Percentiles rank a stretch among this genome's conserved stretches.
These are phyloP conservation scores for Globisporangium recalcitrans DNA, from an alignment of 352 stramenopile species.

Conservation along the genomic window DNA sequence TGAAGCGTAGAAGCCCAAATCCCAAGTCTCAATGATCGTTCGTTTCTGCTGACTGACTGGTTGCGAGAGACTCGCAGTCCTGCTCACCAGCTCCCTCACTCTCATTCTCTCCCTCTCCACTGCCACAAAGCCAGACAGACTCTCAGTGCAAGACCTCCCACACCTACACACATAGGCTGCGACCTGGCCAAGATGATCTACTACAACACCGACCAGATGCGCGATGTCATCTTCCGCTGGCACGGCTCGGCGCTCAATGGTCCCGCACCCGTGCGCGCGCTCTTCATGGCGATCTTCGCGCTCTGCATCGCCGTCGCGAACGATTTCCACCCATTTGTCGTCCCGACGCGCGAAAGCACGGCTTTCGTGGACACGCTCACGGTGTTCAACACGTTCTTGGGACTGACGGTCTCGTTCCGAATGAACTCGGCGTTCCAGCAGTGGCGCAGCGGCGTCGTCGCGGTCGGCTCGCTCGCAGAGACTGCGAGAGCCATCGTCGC, in stretches of 20 bases:
- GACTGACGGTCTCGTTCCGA: constrained; percentile 72
- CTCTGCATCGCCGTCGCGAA: constrained; percentile 44
- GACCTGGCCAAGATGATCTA: constrained; percentile 56
- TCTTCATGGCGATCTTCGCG: constrained; percentile 68
- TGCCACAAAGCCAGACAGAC: background rate
- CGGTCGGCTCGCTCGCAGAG: constrained; percentile 56
- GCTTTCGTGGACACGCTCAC: constrained; percentile 76
- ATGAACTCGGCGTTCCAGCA: constrained; percentile 80
- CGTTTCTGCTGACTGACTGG: background rate
- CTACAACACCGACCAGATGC: constrained; percentile 62
- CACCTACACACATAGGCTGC: too few relatives aligned
- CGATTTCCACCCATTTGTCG: constrained; percentile 56
- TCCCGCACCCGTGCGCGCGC: constrained; percentile 46
- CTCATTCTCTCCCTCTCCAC: background rate
- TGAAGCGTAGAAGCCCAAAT: background rate
- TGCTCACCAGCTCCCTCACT: background rate
- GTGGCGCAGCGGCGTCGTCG: constrained; percentile 66
- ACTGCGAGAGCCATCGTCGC: constrained; percentile 62
- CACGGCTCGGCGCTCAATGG: constrained; percentile 76
- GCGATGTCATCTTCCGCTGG: constrained; percentile 55
- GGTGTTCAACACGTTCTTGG: constrained; percentile 85
- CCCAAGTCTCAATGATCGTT: background rate
- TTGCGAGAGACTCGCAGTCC: background rate
- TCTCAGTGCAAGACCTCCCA: background rate
- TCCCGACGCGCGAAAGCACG: constrained; percentile 54